Evolutionary conservation across 345 rosid genomes (phyloP).

Genomic region (Eucalyptus regnans): DNA sequence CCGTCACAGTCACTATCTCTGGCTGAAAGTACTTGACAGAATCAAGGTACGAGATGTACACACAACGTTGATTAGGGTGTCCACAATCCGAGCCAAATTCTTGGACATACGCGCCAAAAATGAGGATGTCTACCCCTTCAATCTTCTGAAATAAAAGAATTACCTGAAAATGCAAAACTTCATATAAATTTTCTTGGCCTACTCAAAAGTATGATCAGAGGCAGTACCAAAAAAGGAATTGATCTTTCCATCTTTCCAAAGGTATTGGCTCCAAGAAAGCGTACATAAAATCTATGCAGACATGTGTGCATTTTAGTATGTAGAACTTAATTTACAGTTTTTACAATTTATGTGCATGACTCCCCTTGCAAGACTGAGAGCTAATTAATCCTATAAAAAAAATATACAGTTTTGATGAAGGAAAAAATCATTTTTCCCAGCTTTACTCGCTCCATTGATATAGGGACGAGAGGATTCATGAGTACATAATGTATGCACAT

Average conservation of each 20-base stretch:
- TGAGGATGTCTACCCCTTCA: slow-evolving; percentile 91
- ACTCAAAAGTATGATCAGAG: not conserved
- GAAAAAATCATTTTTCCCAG: not conserved
- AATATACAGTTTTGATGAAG: not conserved
- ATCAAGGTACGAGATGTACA: slow-evolving; percentile 87
- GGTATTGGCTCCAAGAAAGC: not conserved
- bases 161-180: slow-evolving; percentile 33
- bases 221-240: not conserved
- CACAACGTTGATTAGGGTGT: slow-evolving; percentile 85
- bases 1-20: slow-evolving; percentile 58
- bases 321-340: not conserved
- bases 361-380: not conserved
- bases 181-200: not conserved
- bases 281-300: not conserved
- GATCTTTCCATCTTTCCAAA: not conserved
- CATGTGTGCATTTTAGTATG: not conserved
- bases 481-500: not conserved
- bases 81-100: slow-evolving; percentile 86
- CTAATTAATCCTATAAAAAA: not conserved
- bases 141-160: slow-evolving; percentile 89
- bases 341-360: not conserved
- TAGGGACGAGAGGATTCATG: not conserved
- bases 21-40: slow-evolving; percentile 95
- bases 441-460: not conserved
- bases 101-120: slow-evolving; percentile 92